These are phyloP conservation scores for Lachancea meyersii DNA, from an alignment of 805 yeast species.

Conservation along the genomic window DNA sequence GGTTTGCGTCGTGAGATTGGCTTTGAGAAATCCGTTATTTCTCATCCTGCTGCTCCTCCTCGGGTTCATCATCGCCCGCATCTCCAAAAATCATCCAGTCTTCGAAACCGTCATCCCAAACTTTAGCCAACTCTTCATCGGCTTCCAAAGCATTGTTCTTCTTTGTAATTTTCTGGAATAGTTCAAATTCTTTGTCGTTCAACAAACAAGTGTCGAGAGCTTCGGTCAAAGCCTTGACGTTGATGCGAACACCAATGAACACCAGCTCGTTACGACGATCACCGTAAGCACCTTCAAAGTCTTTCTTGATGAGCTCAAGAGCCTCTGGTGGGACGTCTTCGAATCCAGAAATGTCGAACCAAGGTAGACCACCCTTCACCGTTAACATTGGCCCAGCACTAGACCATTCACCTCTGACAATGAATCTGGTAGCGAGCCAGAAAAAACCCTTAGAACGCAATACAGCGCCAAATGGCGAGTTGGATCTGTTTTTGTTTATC, in stretches of 20 bases:
- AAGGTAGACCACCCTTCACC: conserved; percentile 38
- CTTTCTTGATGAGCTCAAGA: conserved; percentile 29
- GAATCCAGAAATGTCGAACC: conserved; percentile 36
- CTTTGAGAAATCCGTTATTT: neutral
- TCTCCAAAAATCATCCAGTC: conserved; percentile 32
- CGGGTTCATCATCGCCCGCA: conserved; percentile 1
- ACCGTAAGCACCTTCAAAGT: conserved; percentile 37
- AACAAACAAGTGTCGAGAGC: conserved; percentile 37
- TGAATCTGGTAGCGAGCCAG: conserved; percentile 40
- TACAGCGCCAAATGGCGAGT: conserved; percentile 35
- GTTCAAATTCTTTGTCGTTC: conserved; percentile 34
- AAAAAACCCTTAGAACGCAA: conserved; percentile 41
- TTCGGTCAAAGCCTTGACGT: conserved; percentile 26
- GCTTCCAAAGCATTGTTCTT: conserved; percentile 29
- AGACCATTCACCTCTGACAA: conserved; percentile 41
- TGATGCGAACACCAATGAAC: conserved; percentile 38
- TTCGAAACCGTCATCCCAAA: conserved; percentile 40
- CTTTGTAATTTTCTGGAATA: conserved; percentile 27
- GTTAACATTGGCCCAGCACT: conserved; percentile 41
- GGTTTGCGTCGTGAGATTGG: no score
- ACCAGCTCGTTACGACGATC: conserved; percentile 44
- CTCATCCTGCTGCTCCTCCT: neutral
- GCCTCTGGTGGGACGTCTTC: conserved; percentile 34
- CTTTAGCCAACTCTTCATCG: conserved; percentile 30
- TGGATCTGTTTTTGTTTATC: conserved; percentile 32